Percentiles rank a stretch among this genome's conserved stretches.
These are phyloP conservation scores for Rhizodiscina lignyota DNA, from an alignment of 495 filamentous ascomycete species.

Conservation along the genomic window DNA sequence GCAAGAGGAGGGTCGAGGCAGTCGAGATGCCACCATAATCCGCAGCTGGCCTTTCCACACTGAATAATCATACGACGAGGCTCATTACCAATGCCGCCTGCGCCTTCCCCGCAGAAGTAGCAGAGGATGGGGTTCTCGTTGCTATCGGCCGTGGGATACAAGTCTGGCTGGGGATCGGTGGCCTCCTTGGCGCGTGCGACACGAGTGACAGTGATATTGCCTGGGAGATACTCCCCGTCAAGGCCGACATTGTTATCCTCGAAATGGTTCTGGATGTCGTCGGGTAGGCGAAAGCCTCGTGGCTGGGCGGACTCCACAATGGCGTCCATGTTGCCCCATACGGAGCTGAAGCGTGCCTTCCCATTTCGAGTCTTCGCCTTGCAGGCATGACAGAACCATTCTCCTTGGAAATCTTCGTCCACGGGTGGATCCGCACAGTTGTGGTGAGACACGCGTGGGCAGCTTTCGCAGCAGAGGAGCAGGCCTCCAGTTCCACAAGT, in stretches of 20 bases:
- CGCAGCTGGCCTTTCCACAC: conserved; percentile 59
- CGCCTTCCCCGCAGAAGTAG: conserved; percentile 8
- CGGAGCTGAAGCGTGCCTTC: too few species aligned
- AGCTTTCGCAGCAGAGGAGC: conserved; percentile 85
- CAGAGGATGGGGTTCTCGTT: conserved; percentile 39
- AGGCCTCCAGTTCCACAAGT: conserved; percentile 69
- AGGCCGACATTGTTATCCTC: conserved; percentile 52
- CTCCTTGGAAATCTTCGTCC: conserved; percentile 32
- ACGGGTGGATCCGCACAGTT: conserved; percentile 68
- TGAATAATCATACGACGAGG: conserved; percentile 8
- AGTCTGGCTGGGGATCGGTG: too few species aligned
- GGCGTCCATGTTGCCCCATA: too few species aligned
- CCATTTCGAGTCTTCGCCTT: too few species aligned
- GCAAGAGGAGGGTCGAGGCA: conserved; percentile 76
- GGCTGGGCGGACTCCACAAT: too few species aligned
- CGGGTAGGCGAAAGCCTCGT: conserved; percentile 63
- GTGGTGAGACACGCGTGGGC: conserved; percentile 74
- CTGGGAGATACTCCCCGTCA: conserved; percentile 72
- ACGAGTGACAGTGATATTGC: too few species aligned
- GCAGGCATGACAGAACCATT: conserved; percentile 72
- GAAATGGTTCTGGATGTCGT: conserved; percentile 51
- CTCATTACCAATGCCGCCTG: conserved; percentile 6
- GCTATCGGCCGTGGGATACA: too few species aligned
- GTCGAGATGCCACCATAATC: conserved; percentile 73
- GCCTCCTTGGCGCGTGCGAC: too few species aligned